These are phyloP conservation scores for Saturnispora ahearnii DNA, from an alignment of 805 yeast species.

Conservation along the genomic window DNA sequence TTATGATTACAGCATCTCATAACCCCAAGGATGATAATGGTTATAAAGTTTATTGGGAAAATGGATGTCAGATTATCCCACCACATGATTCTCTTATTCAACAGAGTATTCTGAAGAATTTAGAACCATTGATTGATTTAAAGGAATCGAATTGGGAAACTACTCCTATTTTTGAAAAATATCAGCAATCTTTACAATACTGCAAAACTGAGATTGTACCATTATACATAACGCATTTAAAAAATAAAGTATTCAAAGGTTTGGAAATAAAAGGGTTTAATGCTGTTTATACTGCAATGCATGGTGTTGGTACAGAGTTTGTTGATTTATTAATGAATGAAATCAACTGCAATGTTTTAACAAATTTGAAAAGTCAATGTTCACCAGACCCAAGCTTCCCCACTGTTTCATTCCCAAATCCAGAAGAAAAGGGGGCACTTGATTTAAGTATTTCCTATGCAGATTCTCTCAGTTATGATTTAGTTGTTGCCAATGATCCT, in stretches of 20 bases:
- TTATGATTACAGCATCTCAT: slow-evolving; percentile 90
- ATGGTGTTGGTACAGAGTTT: slow-evolving; percentile 79
- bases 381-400: slow-evolving; percentile 78
- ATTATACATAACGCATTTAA: slow-evolving; percentile 30
- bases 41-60: slow-evolving; percentile 85
- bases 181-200: slow-evolving; percentile 24
- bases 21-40: slow-evolving; percentile 86
- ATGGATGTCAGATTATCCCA: slow-evolving; percentile 93
- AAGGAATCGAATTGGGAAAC: slow-evolving; percentile 32
- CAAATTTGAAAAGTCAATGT: slow-evolving; percentile 44
- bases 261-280: slow-evolving; percentile 27
- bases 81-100: slow-evolving; percentile 82
- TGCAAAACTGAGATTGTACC: slow-evolving; percentile 36
- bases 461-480: slow-evolving; percentile 32
- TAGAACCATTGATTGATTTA: slow-evolving; percentile 50
- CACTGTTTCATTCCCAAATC: slow-evolving; percentile 87
- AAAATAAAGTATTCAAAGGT: slow-evolving; percentile 28
- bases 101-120: slow-evolving; percentile 45
- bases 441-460: slow-evolving; percentile 61
- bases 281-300: slow-evolving; percentile 89
- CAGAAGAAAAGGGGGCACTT: slow-evolving; percentile 91
- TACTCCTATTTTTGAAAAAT: slow-evolving; percentile 18
- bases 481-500: slow-evolving; percentile 89
- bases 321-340: slow-evolving; percentile 34
- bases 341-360: not conserved